A percentile compares a stretch with the other conserved stretches of the same genome.
Conservation (phyloP, 352 stramenopile genomes). For the Phytophthora multivora region DNA sequence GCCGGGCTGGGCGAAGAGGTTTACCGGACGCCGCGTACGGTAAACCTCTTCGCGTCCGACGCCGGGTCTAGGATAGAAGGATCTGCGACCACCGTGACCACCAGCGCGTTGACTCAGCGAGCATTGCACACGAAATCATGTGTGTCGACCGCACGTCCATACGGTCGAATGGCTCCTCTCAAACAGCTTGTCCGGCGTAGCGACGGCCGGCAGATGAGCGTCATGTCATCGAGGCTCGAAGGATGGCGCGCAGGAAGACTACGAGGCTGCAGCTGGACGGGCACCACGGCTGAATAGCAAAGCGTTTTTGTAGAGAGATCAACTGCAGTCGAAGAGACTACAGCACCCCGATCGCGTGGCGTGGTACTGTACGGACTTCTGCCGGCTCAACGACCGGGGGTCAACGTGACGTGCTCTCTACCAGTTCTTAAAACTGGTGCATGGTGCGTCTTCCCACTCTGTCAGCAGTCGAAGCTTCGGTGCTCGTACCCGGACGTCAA, state of each 20-base stretch:
- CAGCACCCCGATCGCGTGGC: neutral
- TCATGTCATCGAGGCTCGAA: slow-evolving; percentile 14
- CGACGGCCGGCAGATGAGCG: slow-evolving; percentile 2
- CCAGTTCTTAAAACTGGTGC: neutral
- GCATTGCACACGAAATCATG: slow-evolving; percentile 11
- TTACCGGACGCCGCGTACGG: too few relatives aligned
- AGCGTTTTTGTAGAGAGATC: neutral
- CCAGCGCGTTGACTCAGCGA: slow-evolving; percentile 13
- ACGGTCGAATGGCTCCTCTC: slow-evolving; percentile 20
- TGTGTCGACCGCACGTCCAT: neutral
- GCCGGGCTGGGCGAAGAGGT: slow-evolving; percentile 9
- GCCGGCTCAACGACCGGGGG: slow-evolving; percentile 2
- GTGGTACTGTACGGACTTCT: slow-evolving; percentile 7
- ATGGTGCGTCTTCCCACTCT: neutral
- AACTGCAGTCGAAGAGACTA: neutral
- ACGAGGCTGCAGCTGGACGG: slow-evolving; percentile 7
- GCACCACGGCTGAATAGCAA: neutral
- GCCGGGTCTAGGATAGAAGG: slow-evolving; percentile 7
- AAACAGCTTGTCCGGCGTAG: slow-evolving; percentile 18
- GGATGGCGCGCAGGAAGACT: slow-evolving; percentile 9
- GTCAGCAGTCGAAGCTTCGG: neutral
- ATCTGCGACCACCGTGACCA: neutral
- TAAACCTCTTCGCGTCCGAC: too few relatives aligned
- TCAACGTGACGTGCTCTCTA: slow-evolving; percentile 9
- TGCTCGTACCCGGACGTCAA: too few relatives aligned